These are phyloP conservation scores for Tetracentron sinense DNA, from an alignment of 164 flowering plant genomes.

Conservation along the genomic window DNA sequence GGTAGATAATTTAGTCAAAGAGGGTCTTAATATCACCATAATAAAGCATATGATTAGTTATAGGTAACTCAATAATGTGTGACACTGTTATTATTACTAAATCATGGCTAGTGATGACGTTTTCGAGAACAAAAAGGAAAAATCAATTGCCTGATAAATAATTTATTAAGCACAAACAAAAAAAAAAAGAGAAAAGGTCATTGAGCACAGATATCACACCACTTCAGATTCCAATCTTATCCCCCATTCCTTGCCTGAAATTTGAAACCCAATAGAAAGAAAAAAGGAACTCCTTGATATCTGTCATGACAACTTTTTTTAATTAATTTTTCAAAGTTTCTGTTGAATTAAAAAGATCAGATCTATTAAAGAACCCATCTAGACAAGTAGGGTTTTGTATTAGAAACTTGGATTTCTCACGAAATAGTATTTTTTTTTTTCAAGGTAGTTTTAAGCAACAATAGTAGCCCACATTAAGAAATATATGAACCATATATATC, in stretches of 20 bases:
- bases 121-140: slow-evolving; percentile 37
- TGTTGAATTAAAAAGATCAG: not conserved
- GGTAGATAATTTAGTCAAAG: no score
- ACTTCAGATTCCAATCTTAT: slow-evolving; percentile 26
- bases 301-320: not conserved
- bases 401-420: not conserved
- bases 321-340: not conserved
- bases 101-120: slow-evolving; percentile 31
- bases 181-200: no score
- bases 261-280: not conserved
- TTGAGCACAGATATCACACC: slow-evolving; percentile 31
- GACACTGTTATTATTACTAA: slow-evolving; percentile 30
- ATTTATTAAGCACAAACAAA: slow-evolving; percentile 21
- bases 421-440: no score
- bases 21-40: not conserved
- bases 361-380: not conserved
- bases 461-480: not conserved
- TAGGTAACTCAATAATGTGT: not conserved
- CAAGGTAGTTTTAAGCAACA: no score
- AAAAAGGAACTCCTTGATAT: not conserved
- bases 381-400: not conserved
- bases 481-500: not conserved
- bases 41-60: not conserved
- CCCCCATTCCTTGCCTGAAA: not conserved
- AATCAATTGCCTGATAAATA: slow-evolving; percentile 14